Evolutionary conservation across 495 filamentous ascomycete species (phyloP).

Genomic region (Penicillium argentinense): DNA sequence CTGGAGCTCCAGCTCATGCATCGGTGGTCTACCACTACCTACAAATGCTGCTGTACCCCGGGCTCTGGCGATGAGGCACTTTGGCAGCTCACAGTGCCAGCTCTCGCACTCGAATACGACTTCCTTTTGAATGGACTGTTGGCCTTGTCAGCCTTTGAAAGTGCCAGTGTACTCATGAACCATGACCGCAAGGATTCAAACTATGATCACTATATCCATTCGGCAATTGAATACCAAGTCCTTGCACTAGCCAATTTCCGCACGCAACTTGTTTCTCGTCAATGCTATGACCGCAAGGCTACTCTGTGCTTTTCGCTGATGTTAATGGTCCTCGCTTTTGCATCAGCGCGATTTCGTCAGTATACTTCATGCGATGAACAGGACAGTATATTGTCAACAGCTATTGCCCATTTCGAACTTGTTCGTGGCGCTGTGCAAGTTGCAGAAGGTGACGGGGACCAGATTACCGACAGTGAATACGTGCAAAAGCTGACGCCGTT

Average conservation of each 20-base stretch:
- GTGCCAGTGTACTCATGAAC: background rate
- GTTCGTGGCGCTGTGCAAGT: constrained; percentile 3
- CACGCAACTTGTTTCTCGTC: background rate
- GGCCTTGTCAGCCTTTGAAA: constrained; percentile 1
- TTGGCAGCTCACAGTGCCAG: constrained; percentile 1
- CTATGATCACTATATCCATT: background rate
- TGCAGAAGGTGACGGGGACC: background rate
- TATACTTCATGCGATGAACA: background rate
- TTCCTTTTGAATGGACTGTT: constrained; percentile 1
- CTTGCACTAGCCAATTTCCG: constrained; percentile 1
- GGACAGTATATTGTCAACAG: background rate
- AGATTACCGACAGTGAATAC: background rate
- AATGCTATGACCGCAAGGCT: background rate
- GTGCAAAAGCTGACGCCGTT: constrained; percentile 1
- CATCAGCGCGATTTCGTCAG: background rate
- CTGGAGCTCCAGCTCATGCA: constrained; percentile 5
- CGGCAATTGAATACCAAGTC: background rate
- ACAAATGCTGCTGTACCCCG: constrained; percentile 3
- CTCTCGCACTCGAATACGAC: constrained; percentile 1
- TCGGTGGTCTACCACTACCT: constrained; percentile 1
- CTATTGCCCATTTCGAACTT: constrained; percentile 2
- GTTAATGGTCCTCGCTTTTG: constrained; percentile 4
- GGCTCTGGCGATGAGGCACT: constrained; percentile 1
- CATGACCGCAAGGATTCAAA: background rate
- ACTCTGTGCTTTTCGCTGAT: background rate